These are phyloP conservation scores for Emmonsiellopsis sp. DNA, from an alignment of 2,329 filamentous ascomycete genomes.

Conservation along the genomic window DNA sequence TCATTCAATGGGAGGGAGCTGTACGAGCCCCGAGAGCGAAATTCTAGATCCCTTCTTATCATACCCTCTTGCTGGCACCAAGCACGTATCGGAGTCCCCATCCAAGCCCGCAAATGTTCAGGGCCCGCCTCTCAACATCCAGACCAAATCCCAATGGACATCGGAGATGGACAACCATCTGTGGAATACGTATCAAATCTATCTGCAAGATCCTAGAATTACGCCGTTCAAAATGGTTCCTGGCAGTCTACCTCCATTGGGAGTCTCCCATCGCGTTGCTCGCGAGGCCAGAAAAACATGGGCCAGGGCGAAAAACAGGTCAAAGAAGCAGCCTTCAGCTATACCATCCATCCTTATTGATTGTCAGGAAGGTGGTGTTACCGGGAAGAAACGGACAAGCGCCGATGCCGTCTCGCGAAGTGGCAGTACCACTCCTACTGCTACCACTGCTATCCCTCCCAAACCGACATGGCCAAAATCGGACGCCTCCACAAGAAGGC, in stretches of 20 bases:
- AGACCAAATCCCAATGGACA: slow-evolving; percentile 40
- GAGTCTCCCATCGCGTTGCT: slow-evolving; percentile 55
- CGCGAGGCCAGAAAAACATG: slow-evolving; percentile 54
- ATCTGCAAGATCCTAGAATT: slow-evolving; percentile 56
- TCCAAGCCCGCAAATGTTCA: slow-evolving; percentile 23
- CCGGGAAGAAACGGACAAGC: slow-evolving; percentile 2
- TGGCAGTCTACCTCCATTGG: slow-evolving; percentile 54
- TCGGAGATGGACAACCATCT: slow-evolving; percentile 57
- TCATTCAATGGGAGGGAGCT: slow-evolving; percentile 50
- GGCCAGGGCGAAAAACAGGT: slow-evolving; percentile 37
- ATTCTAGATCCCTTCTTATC: slow-evolving; percentile 45
- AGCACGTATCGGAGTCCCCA: slow-evolving; percentile 30
- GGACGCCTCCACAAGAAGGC: slow-evolving; percentile 49
- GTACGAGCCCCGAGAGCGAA: slow-evolving; percentile 54
- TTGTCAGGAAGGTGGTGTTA: slow-evolving; percentile 5
- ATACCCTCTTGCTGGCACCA: slow-evolving; percentile 31
- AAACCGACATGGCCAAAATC: slow-evolving; percentile 46
- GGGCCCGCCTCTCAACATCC: slow-evolving; percentile 17
- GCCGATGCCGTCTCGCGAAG: slow-evolving; percentile 22
- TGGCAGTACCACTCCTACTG: slow-evolving; percentile 41
- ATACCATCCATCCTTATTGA: background rate
- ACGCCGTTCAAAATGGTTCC: slow-evolving; percentile 61
- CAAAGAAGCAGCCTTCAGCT: slow-evolving; percentile 10
- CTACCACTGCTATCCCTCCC: slow-evolving; percentile 17
- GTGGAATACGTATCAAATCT: slow-evolving; percentile 57